Evolutionary conservation across 2,329 filamentous ascomycete species (phyloP), one percentile per base, ranked within the genome.

Genomic region (Pyrenochaeta sp.): DNA sequence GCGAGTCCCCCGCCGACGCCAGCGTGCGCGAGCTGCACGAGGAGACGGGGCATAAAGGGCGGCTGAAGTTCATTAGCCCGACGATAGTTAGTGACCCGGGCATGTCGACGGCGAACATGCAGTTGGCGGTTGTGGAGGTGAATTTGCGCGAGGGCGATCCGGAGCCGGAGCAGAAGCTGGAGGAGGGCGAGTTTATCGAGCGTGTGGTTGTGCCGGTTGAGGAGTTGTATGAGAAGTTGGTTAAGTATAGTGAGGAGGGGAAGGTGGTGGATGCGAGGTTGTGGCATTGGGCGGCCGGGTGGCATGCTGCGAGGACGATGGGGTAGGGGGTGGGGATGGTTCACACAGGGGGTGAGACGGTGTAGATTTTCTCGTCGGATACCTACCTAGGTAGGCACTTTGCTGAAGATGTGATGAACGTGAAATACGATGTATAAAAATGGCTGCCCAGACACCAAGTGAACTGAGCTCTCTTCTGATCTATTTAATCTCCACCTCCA

Each of bases 61-160:
- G 68, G 51, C 55, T 76, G 48, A 51, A 67, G 14, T 70, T 72
- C 65, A 82, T 79, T n/a, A 82, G 81, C 24, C 84, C 85, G 6
- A 77, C 85, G 38, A 86, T 89, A 74, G 86, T 84, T 42, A 83
- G 84, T 56, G 86, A 85, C 65, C 82, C 82, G 2, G 82, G 82
- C 17, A 72, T 85, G 74, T 82, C 76, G 44, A 81, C 76, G 42
- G 80, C 82, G 36, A 85, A 83, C 55, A 82, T 84, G 80, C 77
- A 82, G 71, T 69, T 85, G 48, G 81, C 79, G 42, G 82, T 81
- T 64, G 80, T 85, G 10, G 80, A 83, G 66, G 81, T 84, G 10
- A 62, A 80, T 36, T 61, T 85, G 40, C 67, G 71, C 8, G 78
- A 78, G 49, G 77, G 73, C 3, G 75, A 79, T 19, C 53, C 58